Evolutionary conservation across 768 basidiomycete species (phyloP).

Genomic region (Leccinum boreale): DNA sequence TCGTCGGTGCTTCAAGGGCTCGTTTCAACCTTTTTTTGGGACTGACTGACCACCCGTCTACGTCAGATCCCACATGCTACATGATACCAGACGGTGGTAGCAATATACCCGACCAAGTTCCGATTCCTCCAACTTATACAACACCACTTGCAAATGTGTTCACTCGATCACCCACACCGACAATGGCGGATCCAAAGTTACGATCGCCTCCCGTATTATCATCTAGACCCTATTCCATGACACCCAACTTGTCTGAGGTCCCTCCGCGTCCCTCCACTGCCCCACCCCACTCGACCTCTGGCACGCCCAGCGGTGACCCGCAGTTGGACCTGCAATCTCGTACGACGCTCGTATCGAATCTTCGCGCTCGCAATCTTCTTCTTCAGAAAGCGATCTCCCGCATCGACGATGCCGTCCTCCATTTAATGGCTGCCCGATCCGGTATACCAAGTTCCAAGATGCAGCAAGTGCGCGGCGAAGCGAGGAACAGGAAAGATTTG

Average conservation of each 20-base stretch:
- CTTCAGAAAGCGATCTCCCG: constrained; percentile 31
- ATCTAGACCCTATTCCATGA: constrained; percentile 10
- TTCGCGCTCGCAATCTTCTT: constrained; percentile 30
- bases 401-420: constrained; percentile 31
- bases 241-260: constrained; percentile 6
- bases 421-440: constrained; percentile 30
- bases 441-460: constrained; percentile 30
- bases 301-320: constrained; percentile 9
- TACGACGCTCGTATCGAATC: constrained; percentile 25
- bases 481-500: constrained; percentile 31
- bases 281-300: constrained; percentile 22
- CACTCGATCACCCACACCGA: constrained; percentile 10
- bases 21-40: not conserved
- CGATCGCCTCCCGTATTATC: constrained; percentile 3
- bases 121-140: constrained; percentile 2
- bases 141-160: constrained; percentile 18
- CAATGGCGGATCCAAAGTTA: constrained; percentile 7
- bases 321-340: constrained; percentile 13
- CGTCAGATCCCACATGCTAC: constrained; percentile 25
- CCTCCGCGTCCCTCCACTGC: constrained; percentile 28
- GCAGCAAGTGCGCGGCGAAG: constrained; percentile 29
- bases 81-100: constrained; percentile 23
- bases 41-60: not conserved
- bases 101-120: constrained; percentile 9
- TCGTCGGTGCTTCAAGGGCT: constrained; percentile 3